Percentiles rank a stretch among this genome's conserved stretches.
Conservation (phyloP, 805 yeast genomes). For the Lachancea nothofagi region DNA sequence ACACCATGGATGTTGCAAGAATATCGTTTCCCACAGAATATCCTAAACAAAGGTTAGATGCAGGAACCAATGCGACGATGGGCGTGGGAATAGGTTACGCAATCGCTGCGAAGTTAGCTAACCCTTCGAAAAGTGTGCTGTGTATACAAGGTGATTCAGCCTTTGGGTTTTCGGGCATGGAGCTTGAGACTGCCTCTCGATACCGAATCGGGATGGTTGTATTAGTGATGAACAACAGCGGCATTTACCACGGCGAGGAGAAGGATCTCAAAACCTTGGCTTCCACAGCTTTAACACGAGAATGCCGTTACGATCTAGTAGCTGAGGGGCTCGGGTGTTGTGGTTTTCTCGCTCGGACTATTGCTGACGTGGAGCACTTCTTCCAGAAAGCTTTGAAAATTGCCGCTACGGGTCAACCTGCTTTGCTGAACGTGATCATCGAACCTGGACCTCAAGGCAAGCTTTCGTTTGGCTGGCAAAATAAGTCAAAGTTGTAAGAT, state of each 20-base stretch:
- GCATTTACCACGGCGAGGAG: conserved; percentile 59
- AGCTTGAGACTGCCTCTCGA: conserved; percentile 63
- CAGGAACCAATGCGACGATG: conserved; percentile 76
- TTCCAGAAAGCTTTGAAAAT: conserved; percentile 36
- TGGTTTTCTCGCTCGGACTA: conserved; percentile 44
- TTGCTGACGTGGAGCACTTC: conserved; percentile 35
- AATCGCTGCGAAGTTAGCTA: conserved; percentile 49
- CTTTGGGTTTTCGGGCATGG: conserved; percentile 69
- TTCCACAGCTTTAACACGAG: conserved; percentile 53
- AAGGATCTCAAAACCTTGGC: conserved; percentile 37
- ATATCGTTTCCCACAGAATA: conserved; percentile 48
- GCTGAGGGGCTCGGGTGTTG: conserved; percentile 52
- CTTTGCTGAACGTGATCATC: conserved; percentile 56
- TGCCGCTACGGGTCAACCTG: conserved; percentile 32
- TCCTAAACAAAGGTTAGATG: conserved; percentile 57
- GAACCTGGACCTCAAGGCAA: conserved; percentile 51
- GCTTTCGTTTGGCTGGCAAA: conserved; percentile 65
- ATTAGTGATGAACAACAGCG: conserved; percentile 67
- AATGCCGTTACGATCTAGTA: conserved; percentile 52
- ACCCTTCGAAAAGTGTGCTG: conserved; percentile 42
- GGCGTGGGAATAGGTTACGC: conserved; percentile 71
- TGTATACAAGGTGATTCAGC: conserved; percentile 75
- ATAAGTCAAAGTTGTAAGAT: conserved; percentile 32
- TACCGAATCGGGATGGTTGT: conserved; percentile 48
- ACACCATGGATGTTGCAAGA: conserved; percentile 69